Conservation (phyloP, 345 rosid genomes). For the rapeseed (Brassica napus) region DNA sequence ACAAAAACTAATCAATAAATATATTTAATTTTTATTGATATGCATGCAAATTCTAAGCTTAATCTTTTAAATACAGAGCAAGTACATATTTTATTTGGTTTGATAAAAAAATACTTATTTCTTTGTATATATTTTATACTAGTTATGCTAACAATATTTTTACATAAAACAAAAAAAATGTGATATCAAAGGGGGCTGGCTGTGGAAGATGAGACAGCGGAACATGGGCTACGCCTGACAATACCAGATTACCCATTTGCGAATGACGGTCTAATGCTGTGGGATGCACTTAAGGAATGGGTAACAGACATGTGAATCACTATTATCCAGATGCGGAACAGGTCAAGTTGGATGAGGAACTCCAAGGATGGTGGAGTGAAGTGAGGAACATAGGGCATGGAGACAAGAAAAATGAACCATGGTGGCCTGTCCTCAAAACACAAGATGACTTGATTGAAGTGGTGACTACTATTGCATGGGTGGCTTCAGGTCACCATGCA, state of each 20-base stretch:
- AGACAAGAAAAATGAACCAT: slow-evolving; percentile 18
- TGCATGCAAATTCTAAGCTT: too few relatives aligned
- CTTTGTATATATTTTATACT: background rate
- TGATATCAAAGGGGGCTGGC: slow-evolving; percentile 34
- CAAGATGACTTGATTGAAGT: slow-evolving; percentile 34
- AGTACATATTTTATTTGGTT: too few relatives aligned
- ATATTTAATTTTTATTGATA: too few relatives aligned
- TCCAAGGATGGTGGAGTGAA: slow-evolving; percentile 38
- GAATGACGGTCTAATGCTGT: background rate
- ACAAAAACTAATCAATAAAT: too few relatives aligned
- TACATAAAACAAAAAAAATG: background rate
- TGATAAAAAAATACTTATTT: background rate
- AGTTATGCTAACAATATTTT: background rate
- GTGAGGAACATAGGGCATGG: slow-evolving; percentile 37
- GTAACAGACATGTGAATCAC: slow-evolving; percentile 36
- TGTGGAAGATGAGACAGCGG: slow-evolving; percentile 32
- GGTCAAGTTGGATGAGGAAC: slow-evolving; percentile 27
- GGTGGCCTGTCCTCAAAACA: slow-evolving; percentile 40
- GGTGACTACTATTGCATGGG: slow-evolving; percentile 40
- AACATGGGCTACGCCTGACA: slow-evolving; percentile 32
- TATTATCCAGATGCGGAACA: slow-evolving; percentile 25
- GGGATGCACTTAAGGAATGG: slow-evolving; percentile 34
- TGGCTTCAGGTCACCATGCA: background rate
- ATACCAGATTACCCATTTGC: slow-evolving; percentile 42
- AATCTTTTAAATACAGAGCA: too few relatives aligned